Evolutionary conservation across 306 rosid species (phyloP).

Genomic region (Lablab purpureus): DNA sequence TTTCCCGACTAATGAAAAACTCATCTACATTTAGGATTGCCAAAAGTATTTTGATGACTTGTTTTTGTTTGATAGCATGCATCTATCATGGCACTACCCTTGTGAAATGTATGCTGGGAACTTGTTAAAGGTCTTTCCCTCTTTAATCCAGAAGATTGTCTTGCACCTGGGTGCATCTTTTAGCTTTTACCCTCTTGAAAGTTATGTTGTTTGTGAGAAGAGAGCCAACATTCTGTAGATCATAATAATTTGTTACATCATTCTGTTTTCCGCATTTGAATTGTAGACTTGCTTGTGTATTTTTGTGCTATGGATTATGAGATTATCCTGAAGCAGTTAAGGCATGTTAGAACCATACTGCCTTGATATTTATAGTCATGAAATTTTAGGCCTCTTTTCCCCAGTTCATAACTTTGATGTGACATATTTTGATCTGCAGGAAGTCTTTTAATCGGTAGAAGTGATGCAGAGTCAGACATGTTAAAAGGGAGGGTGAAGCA

Average conservation of each 20-base stretch:
- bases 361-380: slow-evolving; percentile 24
- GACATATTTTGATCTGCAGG: slow-evolving; percentile 57
- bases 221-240: not conserved
- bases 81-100: not conserved
- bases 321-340: slow-evolving; percentile 8
- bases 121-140: not conserved
- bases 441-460: slow-evolving; percentile 79
- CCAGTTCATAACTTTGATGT: not conserved
- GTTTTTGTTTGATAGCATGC: not conserved
- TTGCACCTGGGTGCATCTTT: slow-evolving; percentile 10
- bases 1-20: not conserved
- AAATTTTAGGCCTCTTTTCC: not conserved
- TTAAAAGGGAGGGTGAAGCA: slow-evolving; percentile 68
- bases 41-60: not conserved
- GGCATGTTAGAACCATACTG: slow-evolving; percentile 18
- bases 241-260: not conserved
- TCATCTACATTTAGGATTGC: not conserved
- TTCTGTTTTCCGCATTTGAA: not conserved
- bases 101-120: not conserved
- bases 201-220: not conserved
- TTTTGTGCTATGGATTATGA: not conserved
- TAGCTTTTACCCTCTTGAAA: not conserved
- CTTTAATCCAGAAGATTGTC: not conserved
- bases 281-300: not conserved
- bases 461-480: slow-evolving; percentile 60